Conservation (phyloP, 495 filamentous ascomycete genomes). For the Tuber aestivum region DNA sequence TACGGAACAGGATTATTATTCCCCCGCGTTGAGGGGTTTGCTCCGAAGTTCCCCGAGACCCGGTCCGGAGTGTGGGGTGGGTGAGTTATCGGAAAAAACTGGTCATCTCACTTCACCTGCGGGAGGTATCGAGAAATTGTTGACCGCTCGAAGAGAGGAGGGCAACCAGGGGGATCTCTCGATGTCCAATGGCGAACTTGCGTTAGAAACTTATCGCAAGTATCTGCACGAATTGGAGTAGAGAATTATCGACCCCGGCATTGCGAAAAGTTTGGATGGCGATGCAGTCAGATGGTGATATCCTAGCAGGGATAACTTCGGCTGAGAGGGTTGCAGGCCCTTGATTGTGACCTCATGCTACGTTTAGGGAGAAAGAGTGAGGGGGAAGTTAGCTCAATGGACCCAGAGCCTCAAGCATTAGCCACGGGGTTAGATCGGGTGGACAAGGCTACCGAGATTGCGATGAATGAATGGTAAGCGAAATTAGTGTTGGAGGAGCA, state of each 20-base stretch:
- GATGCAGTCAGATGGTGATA: conserved; percentile 14
- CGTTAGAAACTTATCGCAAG: conserved; percentile 25
- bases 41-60: neutral
- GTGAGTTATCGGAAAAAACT: conserved; percentile 17
- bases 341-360: conserved; percentile 24
- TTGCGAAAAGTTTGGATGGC: conserved; percentile 29
- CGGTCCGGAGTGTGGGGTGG: conserved; percentile 3
- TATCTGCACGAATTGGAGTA: conserved; percentile 7
- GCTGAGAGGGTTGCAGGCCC: conserved; percentile 11
- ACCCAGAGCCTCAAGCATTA: neutral
- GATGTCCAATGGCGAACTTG: conserved; percentile 16
- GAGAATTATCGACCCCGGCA: conserved; percentile 16
- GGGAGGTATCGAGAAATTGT: conserved; percentile 16
- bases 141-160: conserved; percentile 27
- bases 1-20: neutral
- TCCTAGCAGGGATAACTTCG: conserved; percentile 9
- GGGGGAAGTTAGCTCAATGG: neutral
- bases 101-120: conserved; percentile 26
- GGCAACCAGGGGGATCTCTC: conserved; percentile 20
- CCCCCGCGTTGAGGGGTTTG: neutral
- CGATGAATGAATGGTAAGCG: neutral
- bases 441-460: neutral
- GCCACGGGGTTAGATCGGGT: neutral
- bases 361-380: neutral
- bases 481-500: neutral